Evolutionary conservation across 495 filamentous ascomycete genomes (phyloP).

Genomic region (Trichoderma gamsii): DNA sequence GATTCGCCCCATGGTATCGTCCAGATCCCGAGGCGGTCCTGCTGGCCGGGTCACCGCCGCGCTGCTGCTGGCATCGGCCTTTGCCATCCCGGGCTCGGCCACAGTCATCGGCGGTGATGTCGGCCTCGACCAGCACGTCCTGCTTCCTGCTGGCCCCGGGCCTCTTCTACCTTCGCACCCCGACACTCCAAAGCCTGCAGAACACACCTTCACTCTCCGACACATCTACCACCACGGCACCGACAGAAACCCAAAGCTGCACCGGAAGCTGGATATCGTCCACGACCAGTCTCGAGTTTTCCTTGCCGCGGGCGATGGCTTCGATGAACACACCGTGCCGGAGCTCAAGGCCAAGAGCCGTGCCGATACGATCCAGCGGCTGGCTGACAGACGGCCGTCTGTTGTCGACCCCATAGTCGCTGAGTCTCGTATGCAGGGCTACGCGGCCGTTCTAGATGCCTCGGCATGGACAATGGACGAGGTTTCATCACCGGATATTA

Average conservation of each 20-base stretch:
- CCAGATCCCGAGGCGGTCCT: slow-evolving; percentile 35
- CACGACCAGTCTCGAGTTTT: slow-evolving; percentile 54
- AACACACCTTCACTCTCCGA: slow-evolving; percentile 60
- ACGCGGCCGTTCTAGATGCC: slow-evolving; percentile 51
- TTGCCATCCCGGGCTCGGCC: slow-evolving; percentile 43
- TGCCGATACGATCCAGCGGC: slow-evolving; percentile 63
- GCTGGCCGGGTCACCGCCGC: slow-evolving; percentile 54
- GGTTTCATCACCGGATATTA: slow-evolving; percentile 70
- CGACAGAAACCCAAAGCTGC: slow-evolving; percentile 62
- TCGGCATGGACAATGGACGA: slow-evolving; percentile 82
- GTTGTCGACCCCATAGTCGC: slow-evolving; percentile 72
- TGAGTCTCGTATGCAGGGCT: slow-evolving; percentile 56
- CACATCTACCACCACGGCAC: slow-evolving; percentile 91
- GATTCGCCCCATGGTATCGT: slow-evolving; percentile 32
- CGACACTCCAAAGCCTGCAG: slow-evolving; percentile 33
- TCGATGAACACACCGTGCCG: slow-evolving; percentile 37
- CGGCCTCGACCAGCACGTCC: slow-evolving; percentile 27
- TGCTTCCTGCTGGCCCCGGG: slow-evolving; percentile 29
- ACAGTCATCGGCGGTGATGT: slow-evolving; percentile 19
- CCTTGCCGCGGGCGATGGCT: slow-evolving; percentile 60
- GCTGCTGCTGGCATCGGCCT: slow-evolving; percentile 53
- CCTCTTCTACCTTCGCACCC: slow-evolving; percentile 35
- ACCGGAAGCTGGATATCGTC: slow-evolving; percentile 64
- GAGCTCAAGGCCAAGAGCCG: slow-evolving; percentile 53
- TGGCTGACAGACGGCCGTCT: slow-evolving; percentile 69